Evolutionary conservation across 495 filamentous ascomycete species (phyloP).

Genomic region (Aspergillus diversus): DNA sequence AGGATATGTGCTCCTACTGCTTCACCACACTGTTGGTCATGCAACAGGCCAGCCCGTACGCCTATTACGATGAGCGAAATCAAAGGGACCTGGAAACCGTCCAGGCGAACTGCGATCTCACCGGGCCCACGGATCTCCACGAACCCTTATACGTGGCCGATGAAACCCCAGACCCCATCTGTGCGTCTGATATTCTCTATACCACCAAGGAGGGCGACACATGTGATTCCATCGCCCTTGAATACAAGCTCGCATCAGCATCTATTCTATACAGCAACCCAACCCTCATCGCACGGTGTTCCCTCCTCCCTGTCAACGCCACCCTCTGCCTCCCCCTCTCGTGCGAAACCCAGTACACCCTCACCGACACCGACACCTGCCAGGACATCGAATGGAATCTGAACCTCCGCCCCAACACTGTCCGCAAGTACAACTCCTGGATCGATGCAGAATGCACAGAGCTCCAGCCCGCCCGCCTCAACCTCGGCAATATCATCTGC

Average conservation of each 20-base stretch:
- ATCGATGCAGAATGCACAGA: conserved; percentile 18
- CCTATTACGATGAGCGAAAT: not conserved
- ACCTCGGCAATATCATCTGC: conserved; percentile 16
- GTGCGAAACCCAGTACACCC: too few species aligned
- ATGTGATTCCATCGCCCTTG: conserved; percentile 9
- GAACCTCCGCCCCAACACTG: not conserved
- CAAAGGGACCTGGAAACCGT: not conserved
- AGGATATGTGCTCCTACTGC: conserved; percentile 12
- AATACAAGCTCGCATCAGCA: not conserved
- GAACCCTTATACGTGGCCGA: not conserved
- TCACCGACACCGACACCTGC: too few species aligned
- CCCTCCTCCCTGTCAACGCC: not conserved
- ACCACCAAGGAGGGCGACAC: conserved; percentile 11
- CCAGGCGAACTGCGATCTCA: not conserved
- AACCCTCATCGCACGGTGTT: not conserved
- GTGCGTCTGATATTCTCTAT: not conserved
- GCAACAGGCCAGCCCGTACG: conserved; percentile 9
- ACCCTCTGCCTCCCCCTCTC: not conserved
- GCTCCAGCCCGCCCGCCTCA: conserved; percentile 10
- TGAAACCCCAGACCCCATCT: not conserved
- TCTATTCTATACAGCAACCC: not conserved
- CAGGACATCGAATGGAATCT: too few species aligned
- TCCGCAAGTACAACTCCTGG: conserved; percentile 22
- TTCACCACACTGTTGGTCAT: conserved; percentile 1
- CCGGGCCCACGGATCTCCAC: not conserved